Evolutionary conservation across 495 filamentous ascomycete species (phyloP), one percentile per base, ranked within the genome.

Genomic region (Neurospora sp.): DNA sequence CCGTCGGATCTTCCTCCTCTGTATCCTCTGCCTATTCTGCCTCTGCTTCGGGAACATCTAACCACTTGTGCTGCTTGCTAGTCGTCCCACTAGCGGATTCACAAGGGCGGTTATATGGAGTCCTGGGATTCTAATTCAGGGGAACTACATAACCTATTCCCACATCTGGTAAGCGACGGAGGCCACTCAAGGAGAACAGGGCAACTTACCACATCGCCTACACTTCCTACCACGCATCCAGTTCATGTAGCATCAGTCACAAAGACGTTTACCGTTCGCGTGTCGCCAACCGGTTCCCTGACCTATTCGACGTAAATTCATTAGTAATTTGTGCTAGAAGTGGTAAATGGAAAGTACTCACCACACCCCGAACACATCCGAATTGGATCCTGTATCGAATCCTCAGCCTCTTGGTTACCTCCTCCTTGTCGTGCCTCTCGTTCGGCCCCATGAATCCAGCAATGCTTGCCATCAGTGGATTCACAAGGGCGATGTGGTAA

Each of bases 201-300:
- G 27, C 53, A 12, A 61, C 53, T 61, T 31, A 61, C 53, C 22
- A 31, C 53, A 61, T 31, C 27, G 12, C 12, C 3, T 1, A 61
- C 53, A 61, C 31, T 31, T 16, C 22, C 22, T 61, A 31, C 22
- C 53, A 31, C 12, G 48, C 1, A 20, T 6, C 16, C 41, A 17
- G 1, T 12, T 10, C 9, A 0, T 40, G 0, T 0, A 40, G 10
- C 40, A 40, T 10, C 0, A 0, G 8, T 10, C 0, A 10, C 40
- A 40, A 12, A 40, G 4, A 10, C 10, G 9, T 10, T 40, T 40
- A 40, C 40, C 40, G 9, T 0, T 40, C 40, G 10, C 0, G 3
- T 9, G 3, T 35, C 35, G 35, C 35, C 5, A 1, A 40, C 35
- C 35, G 35, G 9, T 3, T 0, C 40, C 0, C 9, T 3, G 10